phyloP scores from a whole-genome alignment of 768 basidiomycete genomes.

The Pleurotus salmoneostramineus region DNA sequence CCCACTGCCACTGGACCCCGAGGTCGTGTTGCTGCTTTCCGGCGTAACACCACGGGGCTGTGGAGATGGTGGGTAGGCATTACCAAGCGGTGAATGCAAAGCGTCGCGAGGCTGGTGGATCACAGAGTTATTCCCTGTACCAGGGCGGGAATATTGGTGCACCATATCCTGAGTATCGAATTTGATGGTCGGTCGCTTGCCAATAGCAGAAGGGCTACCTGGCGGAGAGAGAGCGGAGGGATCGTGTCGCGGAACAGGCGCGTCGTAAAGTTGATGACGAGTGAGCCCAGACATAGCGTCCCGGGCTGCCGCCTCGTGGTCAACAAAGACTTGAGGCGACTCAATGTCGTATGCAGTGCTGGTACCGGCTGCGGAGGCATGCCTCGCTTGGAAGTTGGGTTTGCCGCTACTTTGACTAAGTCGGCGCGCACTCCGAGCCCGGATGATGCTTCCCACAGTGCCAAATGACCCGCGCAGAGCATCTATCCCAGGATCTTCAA shows the following conservation, averaged over 20 bases:
- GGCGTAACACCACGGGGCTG: slow-evolving; percentile 12
- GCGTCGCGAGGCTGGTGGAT: slow-evolving; percentile 48
- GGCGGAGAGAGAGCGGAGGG: slow-evolving; percentile 35
- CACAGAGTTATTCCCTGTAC: slow-evolving; percentile 39
- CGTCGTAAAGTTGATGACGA: slow-evolving; percentile 86
- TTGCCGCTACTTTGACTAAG: slow-evolving; percentile 44
- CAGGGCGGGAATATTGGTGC: slow-evolving; percentile 67
- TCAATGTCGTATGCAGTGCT: slow-evolving; percentile 7
- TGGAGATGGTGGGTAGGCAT: slow-evolving; percentile 17
- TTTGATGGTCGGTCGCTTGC: slow-evolving; percentile 64
- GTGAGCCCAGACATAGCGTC: slow-evolving; percentile 47
- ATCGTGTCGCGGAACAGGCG: slow-evolving; percentile 62
- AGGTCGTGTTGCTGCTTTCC: slow-evolving; percentile 8
- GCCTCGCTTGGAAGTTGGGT: slow-evolving; percentile 13
- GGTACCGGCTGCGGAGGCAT: not conserved
- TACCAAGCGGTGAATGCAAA: slow-evolving; percentile 25
- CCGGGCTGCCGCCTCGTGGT: slow-evolving; percentile 11
- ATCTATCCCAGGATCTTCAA: slow-evolving; percentile 93
- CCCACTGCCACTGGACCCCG: slow-evolving; percentile 7
- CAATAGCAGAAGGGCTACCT: slow-evolving; percentile 15
- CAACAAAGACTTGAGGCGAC: not conserved
- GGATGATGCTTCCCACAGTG: slow-evolving; percentile 86
- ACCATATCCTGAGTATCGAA: slow-evolving; percentile 72
- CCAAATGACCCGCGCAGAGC: slow-evolving; percentile 90
- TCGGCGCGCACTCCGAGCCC: slow-evolving; percentile 52